Conservation (phyloP, 192 early-diverging fungal genomes). For the Coemansia sp. region DNA sequence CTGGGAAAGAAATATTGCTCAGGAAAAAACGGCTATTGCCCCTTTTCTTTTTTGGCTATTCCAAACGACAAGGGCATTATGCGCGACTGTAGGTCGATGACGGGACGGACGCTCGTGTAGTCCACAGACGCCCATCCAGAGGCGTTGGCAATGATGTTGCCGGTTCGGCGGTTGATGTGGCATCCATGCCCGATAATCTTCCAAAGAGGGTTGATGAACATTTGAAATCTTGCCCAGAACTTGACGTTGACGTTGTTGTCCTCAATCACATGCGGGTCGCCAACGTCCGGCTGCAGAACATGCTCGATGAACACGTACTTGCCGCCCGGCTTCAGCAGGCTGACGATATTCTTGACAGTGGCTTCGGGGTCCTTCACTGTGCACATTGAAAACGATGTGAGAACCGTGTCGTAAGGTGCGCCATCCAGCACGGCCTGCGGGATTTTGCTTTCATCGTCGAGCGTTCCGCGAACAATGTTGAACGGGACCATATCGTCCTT, state of each 20-base stretch:
- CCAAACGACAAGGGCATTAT: conserved; percentile 51
- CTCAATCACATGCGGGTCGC: conserved; percentile 25
- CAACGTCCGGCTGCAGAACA: conserved; percentile 34
- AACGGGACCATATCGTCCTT: conserved; percentile 22
- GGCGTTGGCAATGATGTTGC: conserved; percentile 25
- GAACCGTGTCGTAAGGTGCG: conserved; percentile 44
- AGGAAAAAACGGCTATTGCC: neutral
- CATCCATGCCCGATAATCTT: conserved; percentile 35
- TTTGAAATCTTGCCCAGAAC: conserved; percentile 41
- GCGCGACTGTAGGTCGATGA: conserved; percentile 33
- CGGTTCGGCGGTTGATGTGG: conserved; percentile 33
- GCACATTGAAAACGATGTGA: conserved; percentile 49
- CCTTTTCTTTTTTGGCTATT: conserved; percentile 34
- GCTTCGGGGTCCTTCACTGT: conserved; percentile 25
- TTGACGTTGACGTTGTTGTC: conserved; percentile 26
- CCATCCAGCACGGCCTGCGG: conserved; percentile 35
- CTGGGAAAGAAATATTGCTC: neutral
- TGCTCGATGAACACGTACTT: conserved; percentile 44
- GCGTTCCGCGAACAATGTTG: conserved; percentile 39
- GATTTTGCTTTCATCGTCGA: conserved; percentile 26
- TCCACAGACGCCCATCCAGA: conserved; percentile 33
- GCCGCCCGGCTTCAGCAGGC: conserved; percentile 34
- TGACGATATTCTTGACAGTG: conserved; percentile 25
- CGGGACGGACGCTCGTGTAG: conserved; percentile 38
- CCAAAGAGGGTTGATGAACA: conserved; percentile 37